phyloP scores from a whole-genome alignment of 2,329 filamentous ascomycete genomes.

The Endocalyx cinctus region DNA sequence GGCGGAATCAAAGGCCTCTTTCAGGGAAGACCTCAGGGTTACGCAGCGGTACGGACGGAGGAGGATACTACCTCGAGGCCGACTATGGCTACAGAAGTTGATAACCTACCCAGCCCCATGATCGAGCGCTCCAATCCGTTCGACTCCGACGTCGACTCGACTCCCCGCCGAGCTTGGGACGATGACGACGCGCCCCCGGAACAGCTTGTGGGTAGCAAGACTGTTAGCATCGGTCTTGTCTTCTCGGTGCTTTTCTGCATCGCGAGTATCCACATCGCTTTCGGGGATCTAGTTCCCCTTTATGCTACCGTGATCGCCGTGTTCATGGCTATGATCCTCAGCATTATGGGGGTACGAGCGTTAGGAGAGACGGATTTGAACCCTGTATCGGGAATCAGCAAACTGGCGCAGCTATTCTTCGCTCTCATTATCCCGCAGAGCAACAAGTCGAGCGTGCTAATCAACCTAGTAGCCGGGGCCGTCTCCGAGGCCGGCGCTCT shows the following conservation, averaged over 20 bases:
- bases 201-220: conserved; percentile 70
- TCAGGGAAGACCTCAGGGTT: conserved; percentile 14
- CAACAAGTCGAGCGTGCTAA: conserved; percentile 81
- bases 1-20: conserved; percentile 18
- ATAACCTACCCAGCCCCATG: conserved; percentile 11
- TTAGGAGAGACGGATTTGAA: conserved; percentile 87
- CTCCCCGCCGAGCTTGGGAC: conserved; percentile 31
- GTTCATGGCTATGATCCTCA: conserved; percentile 72
- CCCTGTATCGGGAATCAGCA: conserved; percentile 93
- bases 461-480: conserved; percentile 91
- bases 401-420: conserved; percentile 93
- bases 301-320: conserved; percentile 74
- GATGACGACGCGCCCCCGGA: conserved; percentile 77
- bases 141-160: conserved; percentile 8
- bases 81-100: conserved; percentile 9
- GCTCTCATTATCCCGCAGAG: conserved; percentile 79
- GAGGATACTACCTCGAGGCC: conserved; percentile 18
- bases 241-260: conserved; percentile 77
- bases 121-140: conserved; percentile 21
- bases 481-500: conserved; percentile 81
- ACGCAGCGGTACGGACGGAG: conserved; percentile 16
- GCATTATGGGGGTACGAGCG: conserved; percentile 68
- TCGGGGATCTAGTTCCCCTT: conserved; percentile 76
- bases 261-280: conserved; percentile 74
- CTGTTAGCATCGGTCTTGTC: conserved; percentile 70